Percentiles rank a stretch among this genome's conserved stretches.
Conservation (phyloP, 805 yeast genomes). For the Teunomyces kruisii region DNA sequence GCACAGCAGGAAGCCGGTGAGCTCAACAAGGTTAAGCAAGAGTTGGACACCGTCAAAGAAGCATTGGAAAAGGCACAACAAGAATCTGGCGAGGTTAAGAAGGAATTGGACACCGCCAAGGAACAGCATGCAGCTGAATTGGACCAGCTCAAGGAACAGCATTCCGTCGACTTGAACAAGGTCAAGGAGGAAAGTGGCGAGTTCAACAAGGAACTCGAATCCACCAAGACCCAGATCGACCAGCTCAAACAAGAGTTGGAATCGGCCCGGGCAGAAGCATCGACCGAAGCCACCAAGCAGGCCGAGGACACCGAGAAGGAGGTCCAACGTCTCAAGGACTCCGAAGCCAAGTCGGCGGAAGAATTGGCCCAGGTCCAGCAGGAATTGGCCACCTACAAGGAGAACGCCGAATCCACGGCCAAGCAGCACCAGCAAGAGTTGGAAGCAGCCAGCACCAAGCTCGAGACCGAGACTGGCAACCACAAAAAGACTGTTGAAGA, state of each 20-base stretch:
- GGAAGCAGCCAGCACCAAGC: no score
- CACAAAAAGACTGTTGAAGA: not conserved
- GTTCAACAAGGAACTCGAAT: not conserved
- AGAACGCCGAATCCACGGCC: no score
- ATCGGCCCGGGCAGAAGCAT: not conserved
- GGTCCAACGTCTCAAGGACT: not conserved
- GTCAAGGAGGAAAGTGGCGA: not conserved
- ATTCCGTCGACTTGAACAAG: not conserved
- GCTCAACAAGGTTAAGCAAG: not conserved
- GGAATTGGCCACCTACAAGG: not conserved
- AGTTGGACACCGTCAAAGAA: not conserved
- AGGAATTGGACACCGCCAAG: conserved; percentile 3
- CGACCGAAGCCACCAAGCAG: not conserved
- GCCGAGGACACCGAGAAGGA: not conserved
- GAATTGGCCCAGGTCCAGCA: not conserved
- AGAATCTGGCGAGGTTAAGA: not conserved
- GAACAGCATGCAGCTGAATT: not conserved
- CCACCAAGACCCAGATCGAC: not conserved
- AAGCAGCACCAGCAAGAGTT: no score
- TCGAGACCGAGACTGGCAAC: not conserved
- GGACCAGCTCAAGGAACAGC: not conserved
- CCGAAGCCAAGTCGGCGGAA: not conserved
- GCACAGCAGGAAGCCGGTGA: not conserved
- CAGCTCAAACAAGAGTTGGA: not conserved
- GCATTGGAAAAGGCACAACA: conserved; percentile 4